These are phyloP conservation scores for Quercus alba DNA, from an alignment of 306 rosid species.

Conservation along the genomic window DNA sequence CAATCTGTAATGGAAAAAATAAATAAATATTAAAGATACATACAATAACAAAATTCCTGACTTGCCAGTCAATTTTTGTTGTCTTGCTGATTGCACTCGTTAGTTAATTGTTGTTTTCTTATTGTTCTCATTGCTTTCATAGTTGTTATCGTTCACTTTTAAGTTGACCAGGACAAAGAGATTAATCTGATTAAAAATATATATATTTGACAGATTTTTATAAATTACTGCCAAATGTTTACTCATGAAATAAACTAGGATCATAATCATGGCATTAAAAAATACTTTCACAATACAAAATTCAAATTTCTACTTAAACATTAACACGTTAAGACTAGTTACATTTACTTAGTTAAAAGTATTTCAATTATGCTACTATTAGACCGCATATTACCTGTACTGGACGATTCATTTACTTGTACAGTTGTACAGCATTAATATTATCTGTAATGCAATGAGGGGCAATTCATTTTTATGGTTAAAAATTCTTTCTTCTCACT, in stretches of 20 bases:
- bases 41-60: not conserved
- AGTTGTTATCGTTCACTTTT: not conserved
- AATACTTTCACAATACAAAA: not conserved
- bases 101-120: not conserved
- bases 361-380: not conserved
- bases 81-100: not conserved
- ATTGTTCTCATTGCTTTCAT: not conserved
- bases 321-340: too few species aligned
- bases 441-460: too few species aligned
- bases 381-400: too few species aligned
- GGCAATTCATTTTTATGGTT: too few species aligned
- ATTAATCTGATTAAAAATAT: not conserved
- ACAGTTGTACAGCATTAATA: too few species aligned
- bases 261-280: not conserved
- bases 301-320: too few species aligned
- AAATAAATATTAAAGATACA: not conserved
- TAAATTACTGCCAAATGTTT: not conserved
- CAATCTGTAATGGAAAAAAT: not conserved
- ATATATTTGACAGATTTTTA: not conserved
- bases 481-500: too few species aligned
- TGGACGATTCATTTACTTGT: too few species aligned
- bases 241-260: not conserved
- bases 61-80: not conserved
- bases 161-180: not conserved
- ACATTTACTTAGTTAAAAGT: not conserved